Evolutionary conservation across 768 basidiomycete genomes (phyloP).

Genomic region (Gymnopilus junonius): DNA sequence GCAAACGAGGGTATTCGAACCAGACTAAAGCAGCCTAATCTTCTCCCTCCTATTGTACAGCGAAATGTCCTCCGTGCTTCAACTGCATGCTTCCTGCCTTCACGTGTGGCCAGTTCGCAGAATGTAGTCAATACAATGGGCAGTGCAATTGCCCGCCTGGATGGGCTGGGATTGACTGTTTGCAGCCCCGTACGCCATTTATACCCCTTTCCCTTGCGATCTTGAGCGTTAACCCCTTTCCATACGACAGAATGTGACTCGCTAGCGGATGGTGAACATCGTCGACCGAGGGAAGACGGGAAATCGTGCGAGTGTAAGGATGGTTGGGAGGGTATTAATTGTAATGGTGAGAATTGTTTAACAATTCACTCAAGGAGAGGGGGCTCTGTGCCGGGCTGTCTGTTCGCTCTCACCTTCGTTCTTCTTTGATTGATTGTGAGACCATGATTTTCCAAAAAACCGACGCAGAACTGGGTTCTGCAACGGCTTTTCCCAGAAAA

Average conservation of each 20-base stretch:
- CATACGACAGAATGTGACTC: slow-evolving; percentile 83
- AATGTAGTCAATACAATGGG: slow-evolving; percentile 90
- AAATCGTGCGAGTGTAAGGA: slow-evolving; percentile 88
- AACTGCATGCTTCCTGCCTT: slow-evolving; percentile 94
- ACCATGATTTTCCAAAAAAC: no score
- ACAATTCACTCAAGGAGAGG: no score
- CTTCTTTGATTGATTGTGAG: no score
- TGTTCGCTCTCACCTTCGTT: no score
- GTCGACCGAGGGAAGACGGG: slow-evolving; percentile 78
- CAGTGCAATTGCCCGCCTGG: slow-evolving; percentile 97
- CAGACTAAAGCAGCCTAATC: neutral
- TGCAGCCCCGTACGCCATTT: slow-evolving; percentile 75
- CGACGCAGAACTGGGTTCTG: no score
- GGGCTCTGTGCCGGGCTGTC: no score
- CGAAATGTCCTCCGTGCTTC: slow-evolving; percentile 88
- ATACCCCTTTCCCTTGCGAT: slow-evolving; percentile 11
- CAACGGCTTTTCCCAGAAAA: no score
- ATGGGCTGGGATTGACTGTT: slow-evolving; percentile 97
- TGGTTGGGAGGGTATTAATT: slow-evolving; percentile 96
- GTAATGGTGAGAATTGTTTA: slow-evolving; percentile 81
- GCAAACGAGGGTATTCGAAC: neutral
- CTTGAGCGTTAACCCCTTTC: neutral
- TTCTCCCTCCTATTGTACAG: no score
- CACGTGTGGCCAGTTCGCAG: slow-evolving; percentile 89
- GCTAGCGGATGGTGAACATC: slow-evolving; percentile 85